These are phyloP conservation scores for Thraustotheca clavata DNA, from an alignment of 352 stramenopile genomes.

Conservation along the genomic window DNA sequence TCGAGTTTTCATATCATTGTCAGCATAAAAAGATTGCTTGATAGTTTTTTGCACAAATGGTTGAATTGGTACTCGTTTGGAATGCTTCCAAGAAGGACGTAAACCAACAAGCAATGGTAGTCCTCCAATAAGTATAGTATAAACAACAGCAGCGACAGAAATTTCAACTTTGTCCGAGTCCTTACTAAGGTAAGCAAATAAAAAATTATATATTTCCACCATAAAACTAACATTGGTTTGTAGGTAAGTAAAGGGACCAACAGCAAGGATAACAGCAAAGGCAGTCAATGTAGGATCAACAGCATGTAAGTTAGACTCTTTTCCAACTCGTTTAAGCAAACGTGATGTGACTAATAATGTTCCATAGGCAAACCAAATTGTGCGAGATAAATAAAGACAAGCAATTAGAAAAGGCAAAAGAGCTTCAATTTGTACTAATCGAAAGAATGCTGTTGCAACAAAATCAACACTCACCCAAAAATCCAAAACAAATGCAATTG, in stretches of 20 bases:
- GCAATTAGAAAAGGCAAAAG: not conserved
- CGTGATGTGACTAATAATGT: not conserved
- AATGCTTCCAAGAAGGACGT: not conserved
- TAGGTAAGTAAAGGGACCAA: not conserved
- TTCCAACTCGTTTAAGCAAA: not conserved
- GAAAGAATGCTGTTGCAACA: not conserved
- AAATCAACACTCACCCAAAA: conserved; percentile 3
- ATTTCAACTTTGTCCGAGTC: not conserved
- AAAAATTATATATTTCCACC: not conserved
- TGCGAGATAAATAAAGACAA: not conserved
- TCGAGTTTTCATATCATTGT: not conserved
- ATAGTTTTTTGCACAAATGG: not conserved
- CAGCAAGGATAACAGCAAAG: not conserved
- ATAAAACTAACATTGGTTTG: not conserved
- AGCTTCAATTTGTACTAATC: not conserved
- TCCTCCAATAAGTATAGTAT: not conserved
- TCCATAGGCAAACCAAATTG: conserved; percentile 13
- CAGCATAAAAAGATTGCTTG: not conserved
- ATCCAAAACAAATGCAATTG: not conserved
- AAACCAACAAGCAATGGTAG: not conserved
- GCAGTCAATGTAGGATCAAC: not conserved
- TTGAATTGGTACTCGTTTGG: not conserved
- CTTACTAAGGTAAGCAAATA: not conserved
- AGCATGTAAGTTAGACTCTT: not conserved
- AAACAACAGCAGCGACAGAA: not conserved